A percentile compares a stretch with the other conserved stretches of the same genome.
Conservation (phyloP, 768 basidiomycete genomes). For the Pleurotus eryngii region DNA sequence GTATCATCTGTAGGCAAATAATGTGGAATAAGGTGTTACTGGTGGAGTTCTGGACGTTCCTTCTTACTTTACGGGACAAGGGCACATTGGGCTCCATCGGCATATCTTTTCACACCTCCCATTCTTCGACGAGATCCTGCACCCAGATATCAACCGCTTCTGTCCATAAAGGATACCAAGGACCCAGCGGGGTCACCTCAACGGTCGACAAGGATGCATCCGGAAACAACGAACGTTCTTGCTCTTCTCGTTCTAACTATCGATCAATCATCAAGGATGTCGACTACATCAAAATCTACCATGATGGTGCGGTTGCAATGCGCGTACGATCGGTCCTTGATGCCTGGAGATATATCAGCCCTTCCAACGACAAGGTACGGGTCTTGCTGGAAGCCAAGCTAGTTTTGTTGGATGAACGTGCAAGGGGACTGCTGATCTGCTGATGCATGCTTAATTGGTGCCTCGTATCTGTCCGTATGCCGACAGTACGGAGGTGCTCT, state of each 20-base stretch:
- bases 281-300: conserved; percentile 60
- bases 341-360: conserved; percentile 38
- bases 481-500: too few relatives aligned
- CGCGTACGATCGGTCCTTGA: conserved; percentile 48
- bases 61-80: conserved; percentile 35
- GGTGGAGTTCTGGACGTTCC: conserved; percentile 46
- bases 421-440: conserved; percentile 42
- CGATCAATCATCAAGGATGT: conserved; percentile 18
- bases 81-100: conserved; percentile 43
- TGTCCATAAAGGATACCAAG: not conserved
- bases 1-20: conserved; percentile 23
- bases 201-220: too few relatives aligned
- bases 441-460: conserved; percentile 10
- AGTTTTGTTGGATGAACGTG: conserved; percentile 44
- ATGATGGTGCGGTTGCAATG: conserved; percentile 47
- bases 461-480: too few relatives aligned
- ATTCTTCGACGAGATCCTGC: conserved; percentile 10
- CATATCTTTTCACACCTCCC: conserved; percentile 42
- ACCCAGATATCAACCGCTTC: conserved; percentile 7
- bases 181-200: not conserved
- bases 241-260: conserved; percentile 2
- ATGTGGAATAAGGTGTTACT: conserved; percentile 46
- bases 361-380: conserved; percentile 31
- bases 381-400: conserved; percentile 46
- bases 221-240: too few relatives aligned